Evolutionary conservation across 1,139 yeast species (phyloP).

Genomic region (Yamadazyma trypodendri): DNA sequence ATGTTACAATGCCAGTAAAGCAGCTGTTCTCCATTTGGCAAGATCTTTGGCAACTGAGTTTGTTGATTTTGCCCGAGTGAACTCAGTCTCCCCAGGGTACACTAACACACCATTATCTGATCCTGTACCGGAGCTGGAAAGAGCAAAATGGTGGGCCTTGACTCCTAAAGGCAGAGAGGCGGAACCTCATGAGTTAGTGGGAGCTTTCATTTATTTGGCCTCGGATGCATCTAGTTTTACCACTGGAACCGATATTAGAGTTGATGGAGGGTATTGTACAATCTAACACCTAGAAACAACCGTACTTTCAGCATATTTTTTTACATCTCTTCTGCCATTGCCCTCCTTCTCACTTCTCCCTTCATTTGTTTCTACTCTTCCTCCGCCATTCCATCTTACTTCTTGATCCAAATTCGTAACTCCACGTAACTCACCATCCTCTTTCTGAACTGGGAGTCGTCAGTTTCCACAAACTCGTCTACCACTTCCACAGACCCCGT

Average conservation of each 20-base stretch:
- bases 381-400: conserved; percentile 8
- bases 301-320: neutral
- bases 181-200: conserved; percentile 38
- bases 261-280: conserved; percentile 46
- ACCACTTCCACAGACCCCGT: conserved; percentile 63
- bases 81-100: conserved; percentile 57
- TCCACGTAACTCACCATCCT: conserved; percentile 62
- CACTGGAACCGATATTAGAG: conserved; percentile 44
- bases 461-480: conserved; percentile 54
- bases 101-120: conserved; percentile 51
- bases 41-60: conserved; percentile 54
- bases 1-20: conserved; percentile 56
- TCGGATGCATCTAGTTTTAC: conserved; percentile 40
- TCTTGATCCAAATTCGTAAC: conserved; percentile 44
- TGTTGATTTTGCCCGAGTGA: conserved; percentile 53
- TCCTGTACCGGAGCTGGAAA: conserved; percentile 33
- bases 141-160: conserved; percentile 33
- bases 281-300: no score
- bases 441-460: conserved; percentile 42
- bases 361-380: no score
- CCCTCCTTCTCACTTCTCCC: no score
- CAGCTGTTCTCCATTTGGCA: conserved; percentile 52
- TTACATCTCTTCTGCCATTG: no score
- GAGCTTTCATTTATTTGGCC: conserved; percentile 40
- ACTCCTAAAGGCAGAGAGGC: conserved; percentile 43